These are phyloP conservation scores for Nitzschia inconspicua DNA, from an alignment of 108 stramenopile genomes.

Conservation along the genomic window DNA sequence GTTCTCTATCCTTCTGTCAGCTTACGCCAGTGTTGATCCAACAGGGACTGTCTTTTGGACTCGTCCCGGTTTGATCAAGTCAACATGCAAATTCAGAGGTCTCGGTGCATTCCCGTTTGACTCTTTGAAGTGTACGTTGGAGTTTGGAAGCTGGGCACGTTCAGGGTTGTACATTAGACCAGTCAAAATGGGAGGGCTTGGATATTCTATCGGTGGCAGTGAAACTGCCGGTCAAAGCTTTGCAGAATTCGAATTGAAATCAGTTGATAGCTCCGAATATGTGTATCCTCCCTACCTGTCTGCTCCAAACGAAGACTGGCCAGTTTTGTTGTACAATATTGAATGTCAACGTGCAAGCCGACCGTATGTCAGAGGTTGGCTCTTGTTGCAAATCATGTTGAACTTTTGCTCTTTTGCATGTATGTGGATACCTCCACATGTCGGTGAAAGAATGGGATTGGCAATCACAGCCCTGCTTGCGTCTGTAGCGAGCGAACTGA, in stretches of 20 bases:
- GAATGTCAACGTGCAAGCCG: conserved; percentile 29
- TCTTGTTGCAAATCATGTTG: conserved; percentile 26
- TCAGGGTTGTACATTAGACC: conserved; percentile 27
- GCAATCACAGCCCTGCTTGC: conserved; percentile 41
- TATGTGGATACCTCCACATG: conserved; percentile 41
- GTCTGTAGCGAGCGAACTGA: conserved; percentile 37
- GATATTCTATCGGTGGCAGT: conserved; percentile 22
- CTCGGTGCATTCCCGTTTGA: conserved; percentile 42
- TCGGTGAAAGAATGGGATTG: conserved; percentile 46
- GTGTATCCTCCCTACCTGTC: conserved; percentile 34
- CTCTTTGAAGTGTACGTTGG: conserved; percentile 22
- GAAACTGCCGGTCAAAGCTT: conserved; percentile 38
- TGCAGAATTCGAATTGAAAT: conserved; percentile 21
- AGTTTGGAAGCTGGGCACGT: conserved; percentile 36
- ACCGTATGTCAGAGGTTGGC: conserved; percentile 40
- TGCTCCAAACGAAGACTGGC: conserved; percentile 39
- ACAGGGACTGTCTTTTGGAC: conserved; percentile 33
- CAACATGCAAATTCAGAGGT: conserved; percentile 36
- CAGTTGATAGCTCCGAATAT: conserved; percentile 4
- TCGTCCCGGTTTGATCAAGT: conserved; percentile 31
- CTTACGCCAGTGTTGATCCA: conserved; percentile 24
- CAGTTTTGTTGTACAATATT: conserved; percentile 33
- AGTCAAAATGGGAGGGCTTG: conserved; percentile 4
- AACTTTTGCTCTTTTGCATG: conserved; percentile 31
- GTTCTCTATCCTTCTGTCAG: too few species aligned